Evolutionary conservation across 2,329 filamentous ascomycete genomes (phyloP).

Genomic region (Tolypocladium tundrense): DNA sequence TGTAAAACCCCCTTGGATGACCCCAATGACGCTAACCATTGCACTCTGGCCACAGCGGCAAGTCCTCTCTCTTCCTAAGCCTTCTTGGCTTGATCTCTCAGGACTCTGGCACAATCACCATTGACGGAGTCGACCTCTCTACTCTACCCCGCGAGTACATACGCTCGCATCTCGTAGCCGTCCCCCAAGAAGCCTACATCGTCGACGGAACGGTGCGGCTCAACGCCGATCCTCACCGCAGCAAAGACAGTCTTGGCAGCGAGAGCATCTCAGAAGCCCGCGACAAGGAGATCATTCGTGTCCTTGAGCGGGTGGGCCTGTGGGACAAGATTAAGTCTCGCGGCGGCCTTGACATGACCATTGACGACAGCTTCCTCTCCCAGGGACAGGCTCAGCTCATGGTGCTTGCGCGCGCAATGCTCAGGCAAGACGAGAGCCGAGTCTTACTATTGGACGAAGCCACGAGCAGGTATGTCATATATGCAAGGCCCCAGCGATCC

Average conservation of each 20-base stretch:
- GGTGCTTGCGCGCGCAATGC: conserved; percentile 35
- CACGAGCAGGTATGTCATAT: conserved; percentile 15
- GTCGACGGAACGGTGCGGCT: conserved; percentile 33
- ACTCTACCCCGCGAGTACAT: conserved; percentile 30
- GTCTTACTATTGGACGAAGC: conserved; percentile 36
- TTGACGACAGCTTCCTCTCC: conserved; percentile 24
- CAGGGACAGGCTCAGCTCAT: conserved; percentile 41
- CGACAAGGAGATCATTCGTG: conserved; percentile 25
- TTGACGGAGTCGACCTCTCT: conserved; percentile 33
- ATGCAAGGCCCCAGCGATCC: neutral
- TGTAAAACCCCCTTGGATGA: neutral
- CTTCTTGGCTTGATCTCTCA: conserved; percentile 38
- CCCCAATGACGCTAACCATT: neutral
- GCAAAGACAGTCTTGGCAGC: neutral
- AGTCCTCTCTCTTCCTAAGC: conserved; percentile 35
- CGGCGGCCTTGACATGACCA: conserved; percentile 25
- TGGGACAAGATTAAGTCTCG: conserved; percentile 24
- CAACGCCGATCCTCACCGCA: conserved; percentile 33
- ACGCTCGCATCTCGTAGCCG: conserved; percentile 30
- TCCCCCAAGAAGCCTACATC: conserved; percentile 40
- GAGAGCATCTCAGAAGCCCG: conserved; percentile 7
- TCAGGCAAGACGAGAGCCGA: conserved; percentile 23
- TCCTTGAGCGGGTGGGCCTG: conserved; percentile 32
- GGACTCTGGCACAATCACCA: conserved; percentile 22
- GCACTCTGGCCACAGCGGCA: conserved; percentile 26